Conservation (phyloP, 164 flowering plant genomes). For the Litsea cubeba region DNA sequence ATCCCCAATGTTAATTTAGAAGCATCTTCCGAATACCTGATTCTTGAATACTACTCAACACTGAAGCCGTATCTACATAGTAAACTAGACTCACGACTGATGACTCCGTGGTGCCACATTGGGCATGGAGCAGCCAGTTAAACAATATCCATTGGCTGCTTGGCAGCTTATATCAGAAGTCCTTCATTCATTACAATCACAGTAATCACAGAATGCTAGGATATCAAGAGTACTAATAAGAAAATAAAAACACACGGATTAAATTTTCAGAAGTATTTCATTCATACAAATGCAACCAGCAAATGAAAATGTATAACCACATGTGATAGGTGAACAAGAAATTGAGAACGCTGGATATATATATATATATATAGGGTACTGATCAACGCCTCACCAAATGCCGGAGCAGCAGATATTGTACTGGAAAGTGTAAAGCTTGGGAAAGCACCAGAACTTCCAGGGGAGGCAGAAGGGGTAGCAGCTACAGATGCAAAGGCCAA, state of each 20-base stretch:
- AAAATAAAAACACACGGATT: background rate
- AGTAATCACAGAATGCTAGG: background rate
- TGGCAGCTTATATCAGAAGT: too few relatives aligned
- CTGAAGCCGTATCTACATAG: too few relatives aligned
- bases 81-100: too few relatives aligned
- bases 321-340: background rate
- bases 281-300: background rate
- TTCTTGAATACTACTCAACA: too few relatives aligned
- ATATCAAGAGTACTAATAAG: background rate
- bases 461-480: slow-evolving; percentile 7
- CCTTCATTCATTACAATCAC: background rate
- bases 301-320: background rate
- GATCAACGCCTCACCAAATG: slow-evolving; percentile 37
- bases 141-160: too few relatives aligned
- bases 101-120: too few relatives aligned
- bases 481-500: background rate
- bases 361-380: background rate
- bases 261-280: background rate
- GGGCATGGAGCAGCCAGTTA: too few relatives aligned
- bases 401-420: slow-evolving; percentile 36
- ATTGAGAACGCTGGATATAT: too few relatives aligned
- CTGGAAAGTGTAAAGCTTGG: slow-evolving; percentile 36
- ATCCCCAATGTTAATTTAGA: too few relatives aligned
- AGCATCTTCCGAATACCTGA: too few relatives aligned
- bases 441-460: slow-evolving; percentile 7